Evolutionary conservation across 2,329 filamentous ascomycete species (phyloP).

Genomic region (Sporothrix schenckii): DNA sequence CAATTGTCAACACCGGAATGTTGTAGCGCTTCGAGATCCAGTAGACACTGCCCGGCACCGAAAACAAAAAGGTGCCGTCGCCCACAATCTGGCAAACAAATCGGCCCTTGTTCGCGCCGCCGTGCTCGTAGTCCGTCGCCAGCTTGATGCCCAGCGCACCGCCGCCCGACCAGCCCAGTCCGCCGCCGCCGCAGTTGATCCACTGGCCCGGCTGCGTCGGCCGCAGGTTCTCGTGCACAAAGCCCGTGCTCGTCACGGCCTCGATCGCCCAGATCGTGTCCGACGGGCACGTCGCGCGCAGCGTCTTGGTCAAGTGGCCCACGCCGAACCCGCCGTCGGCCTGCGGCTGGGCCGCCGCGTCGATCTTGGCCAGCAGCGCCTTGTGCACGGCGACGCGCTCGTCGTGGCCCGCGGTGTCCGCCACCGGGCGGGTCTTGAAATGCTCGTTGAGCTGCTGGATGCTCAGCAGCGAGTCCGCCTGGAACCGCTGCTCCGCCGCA

Average conservation of each 20-base stretch:
- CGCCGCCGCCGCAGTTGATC: constrained; percentile 59
- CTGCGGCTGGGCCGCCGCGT: constrained; percentile 58
- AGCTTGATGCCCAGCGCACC: constrained; percentile 56
- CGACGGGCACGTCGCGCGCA: constrained; percentile 45
- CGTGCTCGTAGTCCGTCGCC: constrained; percentile 47
- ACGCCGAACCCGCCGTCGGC: constrained; percentile 65
- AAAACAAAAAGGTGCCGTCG: constrained; percentile 55
- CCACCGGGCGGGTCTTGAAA: constrained; percentile 54
- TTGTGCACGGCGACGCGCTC: constrained; percentile 61
- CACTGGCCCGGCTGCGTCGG: constrained; percentile 57
- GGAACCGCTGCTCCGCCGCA: constrained; percentile 65
- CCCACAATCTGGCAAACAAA: constrained; percentile 55
- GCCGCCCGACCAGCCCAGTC: constrained; percentile 58
- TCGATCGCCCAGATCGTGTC: constrained; percentile 73
- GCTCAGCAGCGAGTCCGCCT: constrained; percentile 65
- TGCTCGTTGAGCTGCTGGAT: constrained; percentile 70
- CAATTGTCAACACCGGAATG: constrained; percentile 54
- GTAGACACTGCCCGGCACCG: constrained; percentile 53
- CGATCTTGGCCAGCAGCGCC: constrained; percentile 62
- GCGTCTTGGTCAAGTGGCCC: constrained; percentile 47
- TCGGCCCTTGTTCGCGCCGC: constrained; percentile 47
- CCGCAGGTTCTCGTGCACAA: constrained; percentile 69
- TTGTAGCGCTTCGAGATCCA: constrained; percentile 54
- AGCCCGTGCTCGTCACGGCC: constrained; percentile 69
- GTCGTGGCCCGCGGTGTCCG: constrained; percentile 52